Evolutionary conservation across 768 basidiomycete species (phyloP).

Genomic region (Chalciporus piperatus): DNA sequence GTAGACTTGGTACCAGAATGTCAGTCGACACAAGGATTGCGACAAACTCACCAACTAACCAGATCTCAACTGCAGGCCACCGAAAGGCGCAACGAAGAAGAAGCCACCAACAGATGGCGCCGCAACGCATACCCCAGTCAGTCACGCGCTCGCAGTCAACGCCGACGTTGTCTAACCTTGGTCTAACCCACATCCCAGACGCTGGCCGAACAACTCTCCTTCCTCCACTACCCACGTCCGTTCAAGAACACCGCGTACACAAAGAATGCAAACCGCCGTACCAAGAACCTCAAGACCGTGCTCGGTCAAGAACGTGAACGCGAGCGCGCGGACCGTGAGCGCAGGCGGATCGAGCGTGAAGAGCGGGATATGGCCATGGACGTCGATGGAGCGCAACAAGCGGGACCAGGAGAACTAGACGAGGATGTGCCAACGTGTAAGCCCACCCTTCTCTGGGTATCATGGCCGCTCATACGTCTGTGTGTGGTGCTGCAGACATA

Average conservation of each 20-base stretch:
- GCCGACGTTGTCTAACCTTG: not conserved
- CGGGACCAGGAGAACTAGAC: slow-evolving; percentile 25
- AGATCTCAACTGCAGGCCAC: slow-evolving; percentile 25
- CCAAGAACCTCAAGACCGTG: slow-evolving; percentile 79
- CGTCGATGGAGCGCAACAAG: slow-evolving; percentile 39
- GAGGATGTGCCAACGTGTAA: slow-evolving; percentile 74
- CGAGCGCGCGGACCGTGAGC: slow-evolving; percentile 66
- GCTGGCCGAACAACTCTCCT: slow-evolving; percentile 72
- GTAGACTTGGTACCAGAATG: not conserved
- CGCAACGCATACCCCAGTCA: slow-evolving; percentile 21
- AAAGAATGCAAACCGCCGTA: slow-evolving; percentile 68
- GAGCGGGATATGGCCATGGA: slow-evolving; percentile 49
- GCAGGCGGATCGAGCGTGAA: slow-evolving; percentile 46
- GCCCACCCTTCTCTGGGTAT: slow-evolving; percentile 21
- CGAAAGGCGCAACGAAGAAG: slow-evolving; percentile 27
- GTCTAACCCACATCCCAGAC: slow-evolving; percentile 51
- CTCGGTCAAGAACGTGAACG: slow-evolving; percentile 77
- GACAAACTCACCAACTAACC: not conserved
- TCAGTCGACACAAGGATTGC: not conserved
- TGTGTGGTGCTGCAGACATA: slow-evolving; percentile 58
- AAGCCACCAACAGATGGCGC: slow-evolving; percentile 2
- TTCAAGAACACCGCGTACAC: slow-evolving; percentile 75
- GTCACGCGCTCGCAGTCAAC: not conserved
- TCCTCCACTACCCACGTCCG: slow-evolving; percentile 63
- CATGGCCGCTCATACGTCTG: not conserved